A percentile compares a stretch with the other conserved stretches of the same genome.
Evolutionary conservation across 2,329 filamentous ascomycete species (phyloP).

Genomic region (Colletotrichum karsti): DNA sequence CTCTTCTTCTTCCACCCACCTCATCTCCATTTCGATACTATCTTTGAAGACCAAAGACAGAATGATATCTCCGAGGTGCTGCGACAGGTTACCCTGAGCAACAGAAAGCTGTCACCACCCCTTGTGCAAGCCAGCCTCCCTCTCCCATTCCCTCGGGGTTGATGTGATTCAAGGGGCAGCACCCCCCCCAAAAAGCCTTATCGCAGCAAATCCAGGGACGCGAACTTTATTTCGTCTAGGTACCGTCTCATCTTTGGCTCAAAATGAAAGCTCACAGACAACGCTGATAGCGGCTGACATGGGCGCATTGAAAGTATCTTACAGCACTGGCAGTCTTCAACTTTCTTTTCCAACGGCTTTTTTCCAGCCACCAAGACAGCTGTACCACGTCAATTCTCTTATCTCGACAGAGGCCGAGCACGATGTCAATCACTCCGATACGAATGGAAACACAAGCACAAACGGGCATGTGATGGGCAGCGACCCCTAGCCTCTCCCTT

Average conservation of each 20-base stretch:
- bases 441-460: background rate
- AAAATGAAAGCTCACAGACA: conserved; percentile 3
- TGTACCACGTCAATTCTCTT: background rate
- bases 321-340: background rate
- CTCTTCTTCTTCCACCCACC: background rate
- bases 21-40: background rate
- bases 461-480: background rate
- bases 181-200: background rate
- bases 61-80: background rate
- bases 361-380: background rate
- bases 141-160: background rate
- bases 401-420: background rate
- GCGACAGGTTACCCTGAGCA: background rate
- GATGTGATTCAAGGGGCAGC: conserved; percentile 1
- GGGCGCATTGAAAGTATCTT: background rate
- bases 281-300: background rate
- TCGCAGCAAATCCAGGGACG: background rate
- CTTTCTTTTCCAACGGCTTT: background rate
- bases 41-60: background rate
- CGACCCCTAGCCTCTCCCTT: background rate
- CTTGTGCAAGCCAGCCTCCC: background rate
- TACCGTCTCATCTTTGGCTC: conserved; percentile 12
- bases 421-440: background rate
- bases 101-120: background rate
- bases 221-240: conserved; percentile 14